Percentiles rank a stretch among this genome's conserved stretches.
Evolutionary conservation across 768 basidiomycete genomes (phyloP).

Genomic region (Lactifluus piperatus): DNA sequence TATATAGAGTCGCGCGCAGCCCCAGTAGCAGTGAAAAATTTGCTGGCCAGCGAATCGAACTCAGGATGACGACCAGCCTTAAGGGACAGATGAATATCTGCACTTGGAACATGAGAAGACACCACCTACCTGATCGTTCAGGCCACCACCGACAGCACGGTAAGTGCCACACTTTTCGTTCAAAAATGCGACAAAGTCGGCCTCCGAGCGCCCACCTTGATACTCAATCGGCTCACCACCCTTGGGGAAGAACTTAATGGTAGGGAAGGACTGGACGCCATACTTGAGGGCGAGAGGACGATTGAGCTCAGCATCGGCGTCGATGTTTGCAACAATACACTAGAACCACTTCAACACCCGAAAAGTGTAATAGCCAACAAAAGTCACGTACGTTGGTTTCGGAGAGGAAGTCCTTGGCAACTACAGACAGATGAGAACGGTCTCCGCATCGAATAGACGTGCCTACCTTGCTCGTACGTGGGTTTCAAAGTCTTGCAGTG

Average conservation of each 20-base stretch:
- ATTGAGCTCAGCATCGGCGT: slow-evolving; percentile 82
- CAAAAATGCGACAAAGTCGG: slow-evolving; percentile 68
- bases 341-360: slow-evolving; percentile 26
- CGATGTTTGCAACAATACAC: slow-evolving; percentile 87
- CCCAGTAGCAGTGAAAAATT: slow-evolving; percentile 58
- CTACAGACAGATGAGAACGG: slow-evolving; percentile 29
- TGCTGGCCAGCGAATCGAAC: slow-evolving; percentile 68
- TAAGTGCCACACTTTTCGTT: slow-evolving; percentile 84
- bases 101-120: neutral
- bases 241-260: slow-evolving; percentile 90
- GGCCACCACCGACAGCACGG: slow-evolving; percentile 72
- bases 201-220: slow-evolving; percentile 59
- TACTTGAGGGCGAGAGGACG: slow-evolving; percentile 60
- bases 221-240: slow-evolving; percentile 54
- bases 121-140: slow-evolving; percentile 50
- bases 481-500: slow-evolving; percentile 94
- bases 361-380: neutral
- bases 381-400: slow-evolving; percentile 56
- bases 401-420: slow-evolving; percentile 67
- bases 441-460: neutral
- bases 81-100: neutral
- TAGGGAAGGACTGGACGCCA: slow-evolving; percentile 77
- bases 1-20: slow-evolving; percentile 52
- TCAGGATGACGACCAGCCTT: slow-evolving; percentile 77
- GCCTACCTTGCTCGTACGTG: slow-evolving; percentile 64